Conservation (phyloP, 1,284 basidiomycete species). For the Moesziomyces antarcticus region DNA sequence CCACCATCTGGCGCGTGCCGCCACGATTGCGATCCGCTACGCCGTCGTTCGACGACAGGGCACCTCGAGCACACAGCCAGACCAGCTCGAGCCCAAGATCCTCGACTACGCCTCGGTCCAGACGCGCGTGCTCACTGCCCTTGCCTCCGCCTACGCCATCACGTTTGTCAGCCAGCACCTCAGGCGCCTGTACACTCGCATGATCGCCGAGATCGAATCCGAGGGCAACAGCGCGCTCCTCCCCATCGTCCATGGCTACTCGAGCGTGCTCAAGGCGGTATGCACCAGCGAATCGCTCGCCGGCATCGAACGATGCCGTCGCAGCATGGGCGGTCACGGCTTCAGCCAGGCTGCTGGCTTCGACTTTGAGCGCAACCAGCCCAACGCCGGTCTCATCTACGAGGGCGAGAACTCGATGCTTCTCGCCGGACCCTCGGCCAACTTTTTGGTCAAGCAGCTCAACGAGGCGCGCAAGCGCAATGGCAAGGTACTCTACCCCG, state of each 20-base stretch:
- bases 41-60: constrained; percentile 53
- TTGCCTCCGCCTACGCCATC: constrained; percentile 52
- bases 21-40: constrained; percentile 53
- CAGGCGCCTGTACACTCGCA: constrained; percentile 44
- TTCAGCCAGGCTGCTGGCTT: constrained; percentile 52
- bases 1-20: constrained; percentile 50
- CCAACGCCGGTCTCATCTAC: constrained; percentile 57
- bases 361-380: constrained; percentile 58
- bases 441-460: constrained; percentile 57
- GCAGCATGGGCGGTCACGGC: constrained; percentile 58
- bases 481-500: constrained; percentile 24
- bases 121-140: constrained; percentile 50
- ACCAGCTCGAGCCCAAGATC: constrained; percentile 52
- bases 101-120: constrained; percentile 56
- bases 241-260: constrained; percentile 55
- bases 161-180: constrained; percentile 52
- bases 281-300: constrained; percentile 51
- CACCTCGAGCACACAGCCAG: constrained; percentile 31
- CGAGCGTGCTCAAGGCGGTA: constrained; percentile 55
- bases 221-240: constrained; percentile 41
- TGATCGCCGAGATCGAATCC: constrained; percentile 41
- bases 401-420: constrained; percentile 61
- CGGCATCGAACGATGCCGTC: constrained; percentile 48
- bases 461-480: constrained; percentile 25
- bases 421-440: constrained; percentile 50